Evolutionary conservation across 2,329 filamentous ascomycete genomes (phyloP), one percentile per base, ranked within the genome.

Genomic region (Ceratocystis colombiana): DNA sequence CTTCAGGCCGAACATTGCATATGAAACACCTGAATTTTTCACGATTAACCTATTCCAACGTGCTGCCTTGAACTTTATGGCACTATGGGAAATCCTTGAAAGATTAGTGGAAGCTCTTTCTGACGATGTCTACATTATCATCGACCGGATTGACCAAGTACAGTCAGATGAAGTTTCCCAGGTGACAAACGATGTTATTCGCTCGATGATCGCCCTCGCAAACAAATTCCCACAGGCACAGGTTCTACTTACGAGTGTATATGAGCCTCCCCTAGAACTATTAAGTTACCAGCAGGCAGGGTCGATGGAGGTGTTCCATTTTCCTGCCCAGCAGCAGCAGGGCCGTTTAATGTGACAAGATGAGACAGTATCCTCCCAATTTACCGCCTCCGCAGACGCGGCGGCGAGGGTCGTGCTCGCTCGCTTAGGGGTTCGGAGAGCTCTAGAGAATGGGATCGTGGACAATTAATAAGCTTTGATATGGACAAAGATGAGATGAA

Each of bases 191-290:
- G 57, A 67, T n/a, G 37, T 68, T 12, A 33, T 68, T 12, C 65
- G 65, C 2, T 28, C 25, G 20, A 45, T 68, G 30, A 65, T 68
- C 28, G 12, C 28, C 8, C 33, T 67, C 12, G 50, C 65, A 4
- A 30, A 15, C 12, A 28, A 61, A 12, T n/a, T 64, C n/a, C 65
- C 67, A 2, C 46, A 30, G 50, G 59, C 57, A 2, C 33, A 61
- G 22, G 62, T 45, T 5, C 64, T 68, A 17, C 41, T 67, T n/a
- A 68, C 67, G 1, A 68, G 67, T 37, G 62, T 67, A 22, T 68
- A 59, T 57, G 65, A 68, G n/a, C 67, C 67, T 45, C 67, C 67
- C 5, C 65, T 59, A 5, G 62, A 65, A 15, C 30, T 68, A 1
- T 53, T 61, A 6, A 25, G 5, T 5, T 65, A 64, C 12, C 41